These are phyloP conservation scores for Streptanthus diversifolius DNA, from an alignment of 345 rosid species.

Conservation along the genomic window DNA sequence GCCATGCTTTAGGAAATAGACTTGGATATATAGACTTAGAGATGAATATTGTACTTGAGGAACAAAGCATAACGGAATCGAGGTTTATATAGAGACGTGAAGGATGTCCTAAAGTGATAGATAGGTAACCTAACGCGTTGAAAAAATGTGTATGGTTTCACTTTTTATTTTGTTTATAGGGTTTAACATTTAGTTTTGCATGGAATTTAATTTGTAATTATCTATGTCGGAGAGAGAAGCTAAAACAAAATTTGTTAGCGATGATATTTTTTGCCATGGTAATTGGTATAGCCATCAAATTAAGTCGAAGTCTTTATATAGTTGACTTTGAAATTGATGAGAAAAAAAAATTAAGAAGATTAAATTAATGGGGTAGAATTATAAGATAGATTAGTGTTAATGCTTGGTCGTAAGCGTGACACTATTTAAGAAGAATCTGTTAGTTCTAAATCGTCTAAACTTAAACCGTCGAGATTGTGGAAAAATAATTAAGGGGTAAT, in stretches of 20 bases:
- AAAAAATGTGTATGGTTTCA: conserved; percentile 7
- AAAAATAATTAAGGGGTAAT: not conserved
- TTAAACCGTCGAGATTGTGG: not conserved
- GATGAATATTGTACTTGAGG: conserved; percentile 9
- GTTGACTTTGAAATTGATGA: conserved; percentile 6
- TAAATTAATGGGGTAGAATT: not conserved
- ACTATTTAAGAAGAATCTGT: not conserved
- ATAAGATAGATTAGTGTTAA: not conserved
- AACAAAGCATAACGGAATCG: not conserved
- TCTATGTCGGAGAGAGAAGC: not conserved
- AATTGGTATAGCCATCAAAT: conserved; percentile 2
- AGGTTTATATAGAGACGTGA: conserved; percentile 47
- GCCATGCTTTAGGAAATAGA: conserved; percentile 28
- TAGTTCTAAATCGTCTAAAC: not conserved
- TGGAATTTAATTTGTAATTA: not conserved
- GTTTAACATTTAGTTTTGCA: conserved; percentile 3
- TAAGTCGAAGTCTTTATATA: not conserved
- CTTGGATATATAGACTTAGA: conserved; percentile 9
- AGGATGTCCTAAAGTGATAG: conserved; percentile 23
- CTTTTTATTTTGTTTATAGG: conserved; percentile 11
- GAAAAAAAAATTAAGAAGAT: not conserved
- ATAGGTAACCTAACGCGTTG: conserved; percentile 71
- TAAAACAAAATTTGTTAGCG: not conserved
- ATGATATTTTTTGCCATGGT: not conserved
- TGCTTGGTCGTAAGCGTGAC: not conserved